Evolutionary conservation across 371 early-diverging fungal genomes (phyloP), one percentile per base, ranked within the genome.

Genomic region (Rhizopus delemar): DNA sequence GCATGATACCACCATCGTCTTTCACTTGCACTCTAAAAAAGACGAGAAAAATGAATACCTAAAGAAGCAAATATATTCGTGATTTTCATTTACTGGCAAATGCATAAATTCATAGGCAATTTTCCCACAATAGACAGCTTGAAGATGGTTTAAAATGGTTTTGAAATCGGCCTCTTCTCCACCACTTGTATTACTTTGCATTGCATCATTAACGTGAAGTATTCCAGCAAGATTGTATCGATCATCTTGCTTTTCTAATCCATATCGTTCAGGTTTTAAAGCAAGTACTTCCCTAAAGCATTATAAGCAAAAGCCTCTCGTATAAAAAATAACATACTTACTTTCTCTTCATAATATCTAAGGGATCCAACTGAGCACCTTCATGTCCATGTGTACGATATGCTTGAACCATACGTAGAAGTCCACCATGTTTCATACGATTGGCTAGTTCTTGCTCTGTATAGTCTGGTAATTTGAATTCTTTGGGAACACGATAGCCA

Each of bases 21-120:
- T 69, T 96, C 96, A 41, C 88, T 87, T 8, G 87, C 80, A 65
- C 90, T 87, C 90, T 90, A 59, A 46, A 33, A 36, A 43, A 52
- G 16, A 43, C 41, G 39, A 43, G 7, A 59, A 13, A 57, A 41
- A 46, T 4, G 5, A 16, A 43, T 13, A 33, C 8, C 38, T 51
- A 38, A 34, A 5, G 6, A 45, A 22, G 31, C 38, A 6, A 38
- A 49, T 9, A 51, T 48, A 2, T 31, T 15, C 5, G 11, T 28
- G n/a, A 35, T 48, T 5, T 48, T 16, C 8, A 61, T 73, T 57
- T 78, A 86, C 89, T 3, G 95, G 94, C 36, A 96, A 84, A 66
- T 97, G 97, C 71, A 81, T 85, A 75, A 96, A 96, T 81, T 97
- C 97, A 66, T 91, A 94, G 12, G 93, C 97, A 56, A 96, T 93